A percentile compares a stretch with the other conserved stretches of the same genome.
Conservation (phyloP, 306 rosid genomes). For the Dalbergia cochinchinensis region DNA sequence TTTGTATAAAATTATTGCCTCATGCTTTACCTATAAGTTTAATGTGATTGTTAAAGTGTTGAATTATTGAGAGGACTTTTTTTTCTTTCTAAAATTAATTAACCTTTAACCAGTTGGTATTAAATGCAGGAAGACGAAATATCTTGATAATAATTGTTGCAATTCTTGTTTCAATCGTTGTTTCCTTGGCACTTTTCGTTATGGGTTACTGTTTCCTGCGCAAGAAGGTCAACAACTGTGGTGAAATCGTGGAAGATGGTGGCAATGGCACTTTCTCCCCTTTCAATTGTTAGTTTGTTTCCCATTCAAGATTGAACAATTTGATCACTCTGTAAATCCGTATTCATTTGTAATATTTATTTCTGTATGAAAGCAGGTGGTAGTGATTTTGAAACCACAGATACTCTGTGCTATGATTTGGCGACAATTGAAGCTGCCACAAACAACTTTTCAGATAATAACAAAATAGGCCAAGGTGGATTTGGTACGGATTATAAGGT, state of each 20-base stretch:
- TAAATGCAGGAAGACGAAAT: conserved; percentile 46
- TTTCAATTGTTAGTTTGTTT: conserved; percentile 6
- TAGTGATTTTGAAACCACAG: conserved; percentile 24
- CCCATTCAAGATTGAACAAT: not conserved
- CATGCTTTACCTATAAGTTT: too few species aligned
- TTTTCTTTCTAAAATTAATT: not conserved
- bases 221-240: conserved; percentile 45
- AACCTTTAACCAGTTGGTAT: not conserved
- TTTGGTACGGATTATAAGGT: conserved; percentile 69
- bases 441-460: conserved; percentile 48
- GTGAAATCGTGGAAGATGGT: conserved; percentile 8
- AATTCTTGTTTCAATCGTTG: conserved; percentile 47
- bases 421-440: conserved; percentile 56
- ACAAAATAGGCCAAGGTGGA: conserved; percentile 65
- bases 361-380: conserved; percentile 31
- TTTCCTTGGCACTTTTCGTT: conserved; percentile 32
- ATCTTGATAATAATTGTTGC: conserved; percentile 44
- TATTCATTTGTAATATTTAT: not conserved
- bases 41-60: too few species aligned
- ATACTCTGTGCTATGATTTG: conserved; percentile 43
- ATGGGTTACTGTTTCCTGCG: conserved; percentile 50
- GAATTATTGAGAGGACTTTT: not conserved
- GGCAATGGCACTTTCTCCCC: conserved; percentile 39
- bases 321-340: too few species aligned
- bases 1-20: too few species aligned